phyloP scores from a whole-genome alignment of 2,329 filamentous ascomycete genomes.

The Cercospora sp. region DNA sequence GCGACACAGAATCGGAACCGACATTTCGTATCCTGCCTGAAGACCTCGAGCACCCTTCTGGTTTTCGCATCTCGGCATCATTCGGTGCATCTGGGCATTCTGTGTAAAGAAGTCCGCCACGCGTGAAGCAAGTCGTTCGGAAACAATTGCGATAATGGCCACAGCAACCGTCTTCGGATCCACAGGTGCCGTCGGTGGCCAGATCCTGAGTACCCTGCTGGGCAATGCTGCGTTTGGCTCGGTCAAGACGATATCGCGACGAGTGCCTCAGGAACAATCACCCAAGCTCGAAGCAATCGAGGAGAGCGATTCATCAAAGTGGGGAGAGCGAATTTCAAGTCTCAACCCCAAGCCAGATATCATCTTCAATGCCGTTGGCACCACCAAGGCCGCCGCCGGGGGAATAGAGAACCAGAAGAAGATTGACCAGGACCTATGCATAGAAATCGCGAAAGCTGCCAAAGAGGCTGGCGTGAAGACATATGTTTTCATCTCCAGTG shows the following conservation, averaged over 20 bases:
- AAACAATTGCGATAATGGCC: slow-evolving; percentile 17
- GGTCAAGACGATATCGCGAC: slow-evolving; percentile 26
- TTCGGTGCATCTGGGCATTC: not conserved
- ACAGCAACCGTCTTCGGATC: slow-evolving; percentile 25
- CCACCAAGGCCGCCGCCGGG: slow-evolving; percentile 39
- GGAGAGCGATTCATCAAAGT: slow-evolving; percentile 25
- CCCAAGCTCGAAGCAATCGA: slow-evolving; percentile 21
- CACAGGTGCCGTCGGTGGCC: slow-evolving; percentile 28
- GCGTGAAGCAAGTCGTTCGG: not conserved
- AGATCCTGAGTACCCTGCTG: slow-evolving; percentile 25
- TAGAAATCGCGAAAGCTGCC: slow-evolving; percentile 41
- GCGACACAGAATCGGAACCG: not conserved
- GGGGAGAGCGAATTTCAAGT: slow-evolving; percentile 16
- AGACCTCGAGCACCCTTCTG: not conserved
- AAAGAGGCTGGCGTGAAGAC: slow-evolving; percentile 42
- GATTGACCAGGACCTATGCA: slow-evolving; percentile 43
- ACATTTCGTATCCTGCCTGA: not conserved
- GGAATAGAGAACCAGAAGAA: slow-evolving; percentile 42
- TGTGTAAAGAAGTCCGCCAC: not conserved
- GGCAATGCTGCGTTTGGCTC: slow-evolving; percentile 12
- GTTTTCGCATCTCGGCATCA: not conserved
- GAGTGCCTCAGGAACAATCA: slow-evolving; percentile 16
- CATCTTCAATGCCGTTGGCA: slow-evolving; percentile 38
- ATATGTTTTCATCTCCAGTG: slow-evolving; percentile 42
- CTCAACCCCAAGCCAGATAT: slow-evolving; percentile 21